A percentile compares a stretch with the other conserved stretches of the same genome.
These are phyloP conservation scores for Liquidambar formosana DNA, from an alignment of 164 flowering plant species.

Conservation along the genomic window DNA sequence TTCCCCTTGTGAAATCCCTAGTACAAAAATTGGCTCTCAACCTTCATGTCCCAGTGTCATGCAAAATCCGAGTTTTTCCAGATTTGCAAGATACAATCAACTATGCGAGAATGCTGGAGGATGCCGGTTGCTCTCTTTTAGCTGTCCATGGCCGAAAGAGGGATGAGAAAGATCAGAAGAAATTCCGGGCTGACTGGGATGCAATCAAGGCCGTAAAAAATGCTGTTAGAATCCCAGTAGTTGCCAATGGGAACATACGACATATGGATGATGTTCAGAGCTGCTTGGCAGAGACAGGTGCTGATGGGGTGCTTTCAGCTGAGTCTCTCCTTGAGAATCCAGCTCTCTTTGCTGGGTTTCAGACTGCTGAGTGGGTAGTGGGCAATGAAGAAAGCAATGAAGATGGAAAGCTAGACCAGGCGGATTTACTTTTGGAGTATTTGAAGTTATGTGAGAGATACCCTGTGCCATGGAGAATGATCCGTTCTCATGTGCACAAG, in stretches of 20 bases:
- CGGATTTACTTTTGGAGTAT: conserved; percentile 71
- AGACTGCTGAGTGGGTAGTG: conserved; percentile 68
- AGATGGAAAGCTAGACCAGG: conserved; percentile 66
- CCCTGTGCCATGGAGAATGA: conserved; percentile 98
- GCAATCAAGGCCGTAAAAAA: conserved; percentile 73
- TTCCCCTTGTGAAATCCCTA: conserved; percentile 76
- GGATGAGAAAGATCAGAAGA: conserved; percentile 88
- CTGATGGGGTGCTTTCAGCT: conserved; percentile 94
- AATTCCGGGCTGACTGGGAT: conserved; percentile 79
- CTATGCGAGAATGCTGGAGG: conserved; percentile 97
- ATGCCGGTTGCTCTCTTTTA: conserved; percentile 94
- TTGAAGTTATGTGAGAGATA: conserved; percentile 81
- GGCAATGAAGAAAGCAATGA: conserved; percentile 30
- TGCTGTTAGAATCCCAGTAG: conserved; percentile 83
- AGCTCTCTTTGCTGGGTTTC: conserved; percentile 86
- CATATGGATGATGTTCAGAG: conserved; percentile 72
- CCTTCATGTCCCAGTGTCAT: conserved; percentile 85
- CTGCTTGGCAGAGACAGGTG: conserved; percentile 79
- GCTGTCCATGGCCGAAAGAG: conserved; percentile 97
- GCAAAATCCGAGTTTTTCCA: conserved; percentile 90
- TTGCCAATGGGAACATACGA: conserved; percentile 91
- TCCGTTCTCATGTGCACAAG: conserved; percentile 87
- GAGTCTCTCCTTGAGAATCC: conserved; percentile 96
- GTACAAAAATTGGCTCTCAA: conserved; percentile 71
- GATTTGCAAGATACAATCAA: conserved; percentile 65